A percentile compares a stretch with the other conserved stretches of the same genome.
Evolutionary conservation across 108 stramenopile species (phyloP).

Genomic region (Skeletonema costatum): DNA sequence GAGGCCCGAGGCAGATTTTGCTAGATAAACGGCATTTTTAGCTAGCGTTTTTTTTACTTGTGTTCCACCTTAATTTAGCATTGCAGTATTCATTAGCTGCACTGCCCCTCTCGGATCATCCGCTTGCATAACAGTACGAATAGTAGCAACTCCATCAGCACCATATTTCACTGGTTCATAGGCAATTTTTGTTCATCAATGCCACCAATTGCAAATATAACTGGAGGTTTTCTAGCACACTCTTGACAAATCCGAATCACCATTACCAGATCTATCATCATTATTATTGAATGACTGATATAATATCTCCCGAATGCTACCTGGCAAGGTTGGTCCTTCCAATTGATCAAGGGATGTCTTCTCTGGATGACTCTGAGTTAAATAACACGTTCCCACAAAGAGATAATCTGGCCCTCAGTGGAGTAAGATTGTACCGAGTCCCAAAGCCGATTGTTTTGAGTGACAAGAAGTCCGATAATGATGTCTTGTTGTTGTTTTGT

Average conservation of each 20-base stretch:
- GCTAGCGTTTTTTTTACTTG: too few relatives aligned
- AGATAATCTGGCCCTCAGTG: constrained; percentile 66
- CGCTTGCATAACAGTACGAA: constrained; percentile 73
- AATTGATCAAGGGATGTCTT: constrained; percentile 55
- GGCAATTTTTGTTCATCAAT: constrained; percentile 79
- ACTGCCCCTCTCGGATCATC: constrained; percentile 53
- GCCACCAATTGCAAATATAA: constrained; percentile 80
- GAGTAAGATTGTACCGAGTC: constrained; percentile 14
- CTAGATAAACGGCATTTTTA: too few relatives aligned
- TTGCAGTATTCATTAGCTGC: constrained; percentile 38
- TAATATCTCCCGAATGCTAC: constrained; percentile 44
- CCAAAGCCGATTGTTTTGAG: constrained; percentile 60
- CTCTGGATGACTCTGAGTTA: constrained; percentile 76
- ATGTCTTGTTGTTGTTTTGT: constrained; percentile 2
- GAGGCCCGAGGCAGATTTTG: too few relatives aligned
- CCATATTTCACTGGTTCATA: constrained; percentile 58
- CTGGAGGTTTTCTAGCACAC: constrained; percentile 16
- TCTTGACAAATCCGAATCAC: not conserved
- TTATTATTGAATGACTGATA: not conserved
- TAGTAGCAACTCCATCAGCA: constrained; percentile 82
- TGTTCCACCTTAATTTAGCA: constrained; percentile 51
- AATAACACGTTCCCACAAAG: constrained; percentile 84
- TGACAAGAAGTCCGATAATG: constrained; percentile 76
- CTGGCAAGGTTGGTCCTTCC: constrained; percentile 80
- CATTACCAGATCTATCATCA: too few relatives aligned